Evolutionary conservation across 2,329 filamentous ascomycete genomes (phyloP).

Genomic region (Trichoderma hamatum): DNA sequence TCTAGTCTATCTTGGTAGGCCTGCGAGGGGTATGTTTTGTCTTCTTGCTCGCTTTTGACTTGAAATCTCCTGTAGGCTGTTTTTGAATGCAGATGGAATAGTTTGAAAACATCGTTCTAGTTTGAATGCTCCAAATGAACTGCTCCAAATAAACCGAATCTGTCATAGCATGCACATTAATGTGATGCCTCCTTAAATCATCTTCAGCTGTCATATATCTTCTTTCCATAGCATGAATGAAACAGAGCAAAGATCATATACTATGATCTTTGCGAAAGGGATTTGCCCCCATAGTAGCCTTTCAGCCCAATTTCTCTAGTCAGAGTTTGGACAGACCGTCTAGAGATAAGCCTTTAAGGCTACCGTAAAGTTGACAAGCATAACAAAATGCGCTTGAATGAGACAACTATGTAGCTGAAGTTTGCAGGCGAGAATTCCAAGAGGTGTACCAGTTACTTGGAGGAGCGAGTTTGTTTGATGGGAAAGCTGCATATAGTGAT

Average conservation of each 20-base stretch:
- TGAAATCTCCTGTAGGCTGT: not conserved
- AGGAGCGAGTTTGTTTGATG: too few relatives aligned
- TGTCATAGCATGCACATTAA: not conserved
- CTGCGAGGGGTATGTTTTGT: too few relatives aligned
- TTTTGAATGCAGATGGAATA: not conserved
- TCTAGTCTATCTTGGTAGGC: not conserved
- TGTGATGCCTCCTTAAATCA: not conserved
- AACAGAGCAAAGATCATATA: not conserved
- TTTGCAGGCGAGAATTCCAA: too few relatives aligned
- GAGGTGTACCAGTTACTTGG: too few relatives aligned
- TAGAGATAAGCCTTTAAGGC: not conserved
- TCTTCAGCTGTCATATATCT: not conserved
- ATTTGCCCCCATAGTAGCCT: not conserved
- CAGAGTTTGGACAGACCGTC: not conserved
- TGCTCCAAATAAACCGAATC: too few relatives aligned
- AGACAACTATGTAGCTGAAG: too few relatives aligned
- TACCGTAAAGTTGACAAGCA: too few relatives aligned
- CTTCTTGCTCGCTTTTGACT: not conserved
- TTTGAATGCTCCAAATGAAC: not conserved
- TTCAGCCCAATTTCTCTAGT: not conserved
- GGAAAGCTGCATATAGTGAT: too few relatives aligned
- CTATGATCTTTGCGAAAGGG: not conserved
- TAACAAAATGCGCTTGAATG: too few relatives aligned
- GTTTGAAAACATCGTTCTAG: not conserved
- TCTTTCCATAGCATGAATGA: not conserved